Evolutionary conservation across 345 rosid genomes (phyloP), one percentile per base, ranked within the genome.

Genomic region (Laguncularia racemosa): DNA sequence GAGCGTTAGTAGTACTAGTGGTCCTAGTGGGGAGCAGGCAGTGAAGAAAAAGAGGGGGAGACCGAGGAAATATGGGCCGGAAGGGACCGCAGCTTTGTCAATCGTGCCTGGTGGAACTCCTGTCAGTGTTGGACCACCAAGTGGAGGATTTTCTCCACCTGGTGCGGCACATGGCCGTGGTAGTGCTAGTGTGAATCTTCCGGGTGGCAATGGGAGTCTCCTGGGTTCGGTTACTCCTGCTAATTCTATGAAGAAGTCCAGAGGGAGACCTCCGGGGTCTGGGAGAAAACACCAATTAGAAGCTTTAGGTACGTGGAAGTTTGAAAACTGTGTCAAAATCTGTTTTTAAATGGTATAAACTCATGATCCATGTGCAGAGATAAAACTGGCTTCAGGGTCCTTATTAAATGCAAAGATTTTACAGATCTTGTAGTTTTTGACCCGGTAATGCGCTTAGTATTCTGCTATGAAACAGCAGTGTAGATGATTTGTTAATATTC

Each of bases 181-280:
- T 52, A 49, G 62, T 49, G 19, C 57, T 7, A 9, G 40, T 33
- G 40, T 33, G 40, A 33, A 7, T 33, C 9, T 33, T 67, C 14
- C 48, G 59, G 16, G 19, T 58, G 14, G 71, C 67, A 59, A 44
- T 52, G 53, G 62, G 52, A 13, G 57, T 44, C 9, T 33, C 9
- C 40, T 10, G 9, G 62, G 62, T 8, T 48, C 60, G 20, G 55
- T 48, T 7, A 73, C 87, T 7, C 74, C 79, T 8, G 62, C 75
- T 61, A 73, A 87, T 11, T 49, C 59, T 28, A 13, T 40, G 56
- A 88, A 85, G 84, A 90, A 88, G 51, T 62, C 76, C 33, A 76
- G 89, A 68, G 97, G 97, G 49, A 80, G 97, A 66, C 98, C 98
- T 51, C 96, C 80, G 58, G 96, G 98, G 28, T 85, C 95, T 4